Conservation (phyloP, 495 filamentous ascomycete species). For the Sporormia fimetaria region DNA sequence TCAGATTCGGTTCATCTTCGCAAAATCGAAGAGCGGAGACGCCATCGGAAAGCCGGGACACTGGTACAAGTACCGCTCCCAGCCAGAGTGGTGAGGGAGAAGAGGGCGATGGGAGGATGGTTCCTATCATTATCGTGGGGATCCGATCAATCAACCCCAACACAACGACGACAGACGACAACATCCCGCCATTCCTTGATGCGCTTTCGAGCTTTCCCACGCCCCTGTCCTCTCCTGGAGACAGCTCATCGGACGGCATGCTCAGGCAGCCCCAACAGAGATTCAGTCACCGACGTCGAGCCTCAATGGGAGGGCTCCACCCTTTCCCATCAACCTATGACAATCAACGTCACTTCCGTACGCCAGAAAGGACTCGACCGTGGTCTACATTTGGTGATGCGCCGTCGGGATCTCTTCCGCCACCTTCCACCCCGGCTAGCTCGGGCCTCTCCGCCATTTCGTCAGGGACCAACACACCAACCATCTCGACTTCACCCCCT, state of each 20-base stretch:
- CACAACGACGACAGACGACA: constrained; percentile 39
- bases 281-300: constrained; percentile 41
- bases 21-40: constrained; percentile 13
- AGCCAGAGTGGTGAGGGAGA: constrained; percentile 39
- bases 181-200: constrained; percentile 49
- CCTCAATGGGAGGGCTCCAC: constrained; percentile 39
- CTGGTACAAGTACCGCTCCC: constrained; percentile 21
- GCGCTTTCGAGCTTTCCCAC: constrained; percentile 42
- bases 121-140: constrained; percentile 61
- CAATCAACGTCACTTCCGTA: constrained; percentile 40
- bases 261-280: constrained; percentile 35
- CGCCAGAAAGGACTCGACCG: constrained; percentile 29
- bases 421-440: constrained; percentile 59
- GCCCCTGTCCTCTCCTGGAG: constrained; percentile 27
- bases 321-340: constrained; percentile 38
- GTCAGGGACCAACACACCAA: constrained; percentile 46
- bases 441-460: constrained; percentile 47
- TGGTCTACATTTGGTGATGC: constrained; percentile 41
- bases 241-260: constrained; percentile 30
- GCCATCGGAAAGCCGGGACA: constrained; percentile 9
- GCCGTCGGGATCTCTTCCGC: constrained; percentile 51
- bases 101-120: constrained; percentile 47
- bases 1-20: constrained; percentile 34
- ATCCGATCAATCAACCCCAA: constrained; percentile 56
- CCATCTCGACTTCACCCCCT: constrained; percentile 34